phyloP scores from a whole-genome alignment of 805 yeast genomes.

The Scheffersomyces ergatensis region DNA sequence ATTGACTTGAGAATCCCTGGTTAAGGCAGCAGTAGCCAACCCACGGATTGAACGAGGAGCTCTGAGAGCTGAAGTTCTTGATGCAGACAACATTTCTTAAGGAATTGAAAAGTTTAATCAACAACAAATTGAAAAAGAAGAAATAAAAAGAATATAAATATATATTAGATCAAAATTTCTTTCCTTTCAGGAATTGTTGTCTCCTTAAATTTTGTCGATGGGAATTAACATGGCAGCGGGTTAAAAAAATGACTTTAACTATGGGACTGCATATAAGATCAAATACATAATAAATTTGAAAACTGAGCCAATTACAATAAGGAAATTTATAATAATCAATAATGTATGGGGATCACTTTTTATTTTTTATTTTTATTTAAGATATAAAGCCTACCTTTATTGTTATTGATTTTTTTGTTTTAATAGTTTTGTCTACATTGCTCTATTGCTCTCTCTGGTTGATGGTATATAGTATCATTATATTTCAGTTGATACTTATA shows the following conservation, averaged over 20 bases:
- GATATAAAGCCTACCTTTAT: too few species aligned
- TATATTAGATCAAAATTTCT: background rate
- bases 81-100: constrained; percentile 39
- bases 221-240: background rate
- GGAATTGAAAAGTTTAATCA: background rate
- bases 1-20: constrained; percentile 70
- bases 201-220: background rate
- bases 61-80: constrained; percentile 29
- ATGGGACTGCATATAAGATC: background rate
- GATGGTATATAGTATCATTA: too few species aligned
- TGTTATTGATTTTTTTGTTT: too few species aligned
- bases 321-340: constrained; percentile 2
- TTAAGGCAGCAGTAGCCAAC: constrained; percentile 53
- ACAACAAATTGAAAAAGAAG: background rate
- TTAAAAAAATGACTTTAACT: too few species aligned
- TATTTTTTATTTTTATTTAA: too few species aligned
- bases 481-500: too few species aligned
- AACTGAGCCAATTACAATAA: background rate
- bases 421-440: too few species aligned
- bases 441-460: too few species aligned
- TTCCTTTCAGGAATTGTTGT: background rate
- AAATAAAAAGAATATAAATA: background rate
- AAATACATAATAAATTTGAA: too few species aligned
- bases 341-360: too few species aligned
- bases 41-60: constrained; percentile 40